Evolutionary conservation across 2,329 filamentous ascomycete genomes (phyloP).

Genomic region (Bertia moriformis): DNA sequence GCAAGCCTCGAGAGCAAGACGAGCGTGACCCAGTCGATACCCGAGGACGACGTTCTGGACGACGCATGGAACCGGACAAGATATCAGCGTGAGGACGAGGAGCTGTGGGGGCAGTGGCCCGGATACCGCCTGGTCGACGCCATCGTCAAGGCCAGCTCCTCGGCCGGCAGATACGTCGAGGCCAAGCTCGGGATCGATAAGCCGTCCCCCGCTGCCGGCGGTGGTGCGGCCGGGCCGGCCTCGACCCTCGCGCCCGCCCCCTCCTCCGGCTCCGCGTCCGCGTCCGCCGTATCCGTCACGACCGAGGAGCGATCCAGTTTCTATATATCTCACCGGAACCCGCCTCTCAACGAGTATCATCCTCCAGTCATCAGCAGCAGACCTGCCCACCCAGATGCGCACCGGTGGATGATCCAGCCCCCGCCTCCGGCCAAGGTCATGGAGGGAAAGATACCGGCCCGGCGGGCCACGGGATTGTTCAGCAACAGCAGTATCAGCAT

Average conservation of each 20-base stretch:
- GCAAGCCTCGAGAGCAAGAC: conserved; percentile 27
- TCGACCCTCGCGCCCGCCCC: conserved; percentile 12
- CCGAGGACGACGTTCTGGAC: conserved; percentile 18
- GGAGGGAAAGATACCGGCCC: conserved; percentile 67
- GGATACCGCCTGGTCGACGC: conserved; percentile 31
- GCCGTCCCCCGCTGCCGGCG: conserved; percentile 23
- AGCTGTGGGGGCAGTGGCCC: conserved; percentile 61
- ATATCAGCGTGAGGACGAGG: conserved; percentile 79
- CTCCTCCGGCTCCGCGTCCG: background rate
- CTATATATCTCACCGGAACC: conserved; percentile 42
- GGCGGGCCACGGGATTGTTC: too few relatives aligned
- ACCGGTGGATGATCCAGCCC: conserved; percentile 84
- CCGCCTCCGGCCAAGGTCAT: conserved; percentile 82
- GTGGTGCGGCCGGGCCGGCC: conserved; percentile 17
- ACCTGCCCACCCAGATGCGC: conserved; percentile 53
- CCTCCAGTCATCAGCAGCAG: conserved; percentile 70
- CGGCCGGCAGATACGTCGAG: conserved; percentile 36
- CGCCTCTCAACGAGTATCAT: conserved; percentile 73
- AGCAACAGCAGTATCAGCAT: too few relatives aligned
- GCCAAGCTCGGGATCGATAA: conserved; percentile 35
- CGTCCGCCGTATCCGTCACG: conserved; percentile 29
- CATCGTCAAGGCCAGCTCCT: conserved; percentile 41
- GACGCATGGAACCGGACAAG: conserved; percentile 64
- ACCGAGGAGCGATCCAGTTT: conserved; percentile 38
- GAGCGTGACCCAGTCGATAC: conserved; percentile 21